Evolutionary conservation across 768 basidiomycete genomes (phyloP).

Genomic region (Cystofilobasidium capitatum): DNA sequence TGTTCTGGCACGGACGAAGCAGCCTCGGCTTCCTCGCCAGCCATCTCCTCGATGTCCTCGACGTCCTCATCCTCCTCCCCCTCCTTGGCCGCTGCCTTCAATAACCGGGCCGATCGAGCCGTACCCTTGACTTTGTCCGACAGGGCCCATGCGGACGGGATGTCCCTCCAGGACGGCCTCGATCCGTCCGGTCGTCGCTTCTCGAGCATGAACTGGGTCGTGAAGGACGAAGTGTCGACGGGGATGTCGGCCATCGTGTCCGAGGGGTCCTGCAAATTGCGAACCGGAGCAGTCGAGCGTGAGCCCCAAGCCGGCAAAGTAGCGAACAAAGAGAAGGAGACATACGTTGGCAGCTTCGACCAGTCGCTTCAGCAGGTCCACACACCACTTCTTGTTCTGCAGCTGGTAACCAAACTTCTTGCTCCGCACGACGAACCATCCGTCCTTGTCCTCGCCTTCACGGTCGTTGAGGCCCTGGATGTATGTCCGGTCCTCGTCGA

Average conservation of each 20-base stretch:
- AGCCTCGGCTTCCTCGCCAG: too few species aligned
- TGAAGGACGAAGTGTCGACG: conserved; percentile 19
- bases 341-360: conserved; percentile 77
- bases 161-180: conserved; percentile 3
- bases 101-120: too few species aligned
- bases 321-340: conserved; percentile 27
- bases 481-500: conserved; percentile 10
- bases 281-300: too few species aligned
- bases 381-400: conserved; percentile 92
- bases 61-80: too few species aligned
- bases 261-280: conserved; percentile 12
- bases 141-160: conserved; percentile 9
- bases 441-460: conserved; percentile 45
- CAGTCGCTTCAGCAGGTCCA: conserved; percentile 69
- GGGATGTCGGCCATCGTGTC: conserved; percentile 25
- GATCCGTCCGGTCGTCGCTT: conserved; percentile 17
- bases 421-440: conserved; percentile 82
- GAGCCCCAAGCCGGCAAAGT: not conserved
- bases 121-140: too few species aligned
- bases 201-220: conserved; percentile 13
- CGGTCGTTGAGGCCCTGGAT: conserved; percentile 7
- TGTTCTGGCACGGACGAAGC: too few species aligned
- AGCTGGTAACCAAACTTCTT: conserved; percentile 71
- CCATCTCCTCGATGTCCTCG: too few species aligned
- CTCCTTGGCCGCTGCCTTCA: too few species aligned